Percentiles rank a stretch among this genome's conserved stretches.
These are phyloP conservation scores for Cordyceps javanica DNA, from an alignment of 2,329 filamentous ascomycete genomes.

Conservation along the genomic window DNA sequence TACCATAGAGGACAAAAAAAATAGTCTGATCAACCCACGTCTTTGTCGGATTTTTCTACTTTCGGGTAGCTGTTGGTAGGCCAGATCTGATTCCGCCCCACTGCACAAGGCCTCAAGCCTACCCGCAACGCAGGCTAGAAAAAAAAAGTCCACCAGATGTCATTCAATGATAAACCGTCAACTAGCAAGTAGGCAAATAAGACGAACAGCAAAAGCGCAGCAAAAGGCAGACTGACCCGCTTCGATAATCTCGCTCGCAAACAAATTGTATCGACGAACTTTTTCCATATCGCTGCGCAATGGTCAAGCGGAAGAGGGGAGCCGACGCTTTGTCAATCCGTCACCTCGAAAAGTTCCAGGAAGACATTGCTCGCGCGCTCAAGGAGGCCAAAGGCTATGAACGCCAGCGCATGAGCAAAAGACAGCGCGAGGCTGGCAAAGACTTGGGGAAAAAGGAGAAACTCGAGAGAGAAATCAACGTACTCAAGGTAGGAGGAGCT, in stretches of 20 bases:
- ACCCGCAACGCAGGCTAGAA: too few relatives aligned
- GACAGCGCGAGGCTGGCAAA: constrained; percentile 41
- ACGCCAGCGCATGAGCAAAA: constrained; percentile 66
- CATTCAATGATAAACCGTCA: neutral
- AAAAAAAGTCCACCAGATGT: neutral
- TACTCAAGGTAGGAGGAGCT: constrained; percentile 41
- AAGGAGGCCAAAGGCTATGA: constrained; percentile 72
- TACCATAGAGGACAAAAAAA: neutral
- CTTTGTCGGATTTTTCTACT: neutral
- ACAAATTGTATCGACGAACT: too few relatives aligned
- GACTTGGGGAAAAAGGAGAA: constrained; percentile 47
- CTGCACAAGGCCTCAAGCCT: neutral
- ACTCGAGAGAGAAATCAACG: constrained; percentile 54
- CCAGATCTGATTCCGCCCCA: neutral
- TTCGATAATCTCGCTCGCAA: neutral
- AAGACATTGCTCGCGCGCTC: constrained; percentile 59
- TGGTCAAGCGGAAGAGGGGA: constrained; percentile 54
- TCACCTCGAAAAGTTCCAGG: constrained; percentile 48
- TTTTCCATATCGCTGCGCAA: neutral
- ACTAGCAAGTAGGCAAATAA: too few relatives aligned
- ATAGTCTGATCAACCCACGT: neutral
- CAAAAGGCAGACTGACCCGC: neutral
- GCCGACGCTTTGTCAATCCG: constrained; percentile 39
- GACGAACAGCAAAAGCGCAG: too few relatives aligned
- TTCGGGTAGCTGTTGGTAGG: neutral